Conservation (phyloP, 495 filamentous ascomycete genomes). For the Aspergillus diversus region DNA sequence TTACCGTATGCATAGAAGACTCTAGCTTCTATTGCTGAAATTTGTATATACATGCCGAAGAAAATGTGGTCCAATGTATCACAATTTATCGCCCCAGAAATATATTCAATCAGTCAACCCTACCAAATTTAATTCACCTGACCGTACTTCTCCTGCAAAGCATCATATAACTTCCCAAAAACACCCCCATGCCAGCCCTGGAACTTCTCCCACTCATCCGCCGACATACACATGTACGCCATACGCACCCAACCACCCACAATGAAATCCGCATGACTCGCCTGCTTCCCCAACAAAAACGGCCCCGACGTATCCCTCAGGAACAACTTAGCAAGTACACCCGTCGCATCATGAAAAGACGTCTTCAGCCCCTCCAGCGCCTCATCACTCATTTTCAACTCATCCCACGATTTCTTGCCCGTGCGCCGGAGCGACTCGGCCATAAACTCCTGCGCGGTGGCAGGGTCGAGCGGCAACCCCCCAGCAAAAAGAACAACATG, state of each 20-base stretch:
- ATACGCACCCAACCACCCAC: constrained; percentile 65
- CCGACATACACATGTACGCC: constrained; percentile 36
- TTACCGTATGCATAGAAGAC: too few species aligned
- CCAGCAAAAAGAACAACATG: constrained; percentile 37
- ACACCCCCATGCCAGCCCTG: constrained; percentile 55
- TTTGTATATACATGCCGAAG: too few species aligned
- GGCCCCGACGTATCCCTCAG: constrained; percentile 45
- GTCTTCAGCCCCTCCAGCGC: constrained; percentile 37
- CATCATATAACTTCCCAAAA: constrained; percentile 51
- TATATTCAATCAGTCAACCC: too few species aligned
- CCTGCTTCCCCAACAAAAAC: constrained; percentile 49
- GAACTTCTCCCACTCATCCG: constrained; percentile 54
- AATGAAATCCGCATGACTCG: constrained; percentile 64
- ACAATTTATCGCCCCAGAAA: too few species aligned
- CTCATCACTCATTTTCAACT: constrained; percentile 48
- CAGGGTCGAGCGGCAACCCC: constrained; percentile 50
- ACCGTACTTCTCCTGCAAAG: constrained; percentile 36
- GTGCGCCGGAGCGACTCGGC: constrained; percentile 51
- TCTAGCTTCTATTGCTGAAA: too few species aligned
- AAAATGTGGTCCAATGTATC: too few species aligned
- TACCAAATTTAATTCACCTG: constrained; percentile 29
- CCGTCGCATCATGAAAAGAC: constrained; percentile 44
- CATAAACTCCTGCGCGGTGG: constrained; percentile 40
- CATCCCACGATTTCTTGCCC: constrained; percentile 50
- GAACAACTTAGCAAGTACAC: constrained; percentile 49